Evolutionary conservation across 2,329 filamentous ascomycete species (phyloP).

Genomic region (Neurospora crassa): DNA sequence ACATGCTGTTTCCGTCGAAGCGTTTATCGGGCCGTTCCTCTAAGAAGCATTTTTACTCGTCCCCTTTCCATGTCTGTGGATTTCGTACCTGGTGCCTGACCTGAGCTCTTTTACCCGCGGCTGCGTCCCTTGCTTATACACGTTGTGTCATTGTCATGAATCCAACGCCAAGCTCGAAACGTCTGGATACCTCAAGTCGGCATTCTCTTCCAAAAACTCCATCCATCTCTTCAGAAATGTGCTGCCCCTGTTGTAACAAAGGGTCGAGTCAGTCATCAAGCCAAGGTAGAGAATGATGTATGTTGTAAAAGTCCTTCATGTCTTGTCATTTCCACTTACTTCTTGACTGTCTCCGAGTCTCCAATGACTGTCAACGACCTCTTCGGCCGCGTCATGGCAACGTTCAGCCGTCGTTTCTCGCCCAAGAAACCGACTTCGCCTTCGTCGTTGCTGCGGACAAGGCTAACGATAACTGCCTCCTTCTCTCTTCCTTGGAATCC

Average conservation of each 20-base stretch:
- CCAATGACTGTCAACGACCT: constrained; percentile 85
- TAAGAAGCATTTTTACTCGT: neutral
- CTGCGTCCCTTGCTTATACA: neutral
- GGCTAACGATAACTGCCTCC: constrained; percentile 83
- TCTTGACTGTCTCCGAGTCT: constrained; percentile 85
- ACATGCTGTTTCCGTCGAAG: neutral
- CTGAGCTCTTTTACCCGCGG: neutral
- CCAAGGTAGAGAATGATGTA: constrained; percentile 7
- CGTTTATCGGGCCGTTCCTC: neutral
- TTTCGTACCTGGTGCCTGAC: neutral
- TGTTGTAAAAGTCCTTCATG: constrained; percentile 3
- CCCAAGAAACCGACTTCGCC: constrained; percentile 87
- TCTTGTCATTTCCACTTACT: constrained; percentile 46
- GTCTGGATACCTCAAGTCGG: constrained; percentile 84
- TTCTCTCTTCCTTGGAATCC: constrained; percentile 95
- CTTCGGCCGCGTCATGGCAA: constrained; percentile 93
- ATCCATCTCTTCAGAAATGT: constrained; percentile 86
- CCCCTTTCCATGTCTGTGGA: neutral
- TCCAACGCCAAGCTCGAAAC: constrained; percentile 30
- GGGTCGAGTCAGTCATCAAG: constrained; percentile 11
- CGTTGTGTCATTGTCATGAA: constrained; percentile 11
- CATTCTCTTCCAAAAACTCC: constrained; percentile 78
- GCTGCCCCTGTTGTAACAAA: constrained; percentile 54
- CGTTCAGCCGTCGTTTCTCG: constrained; percentile 86
- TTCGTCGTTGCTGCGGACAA: constrained; percentile 84